Percentiles rank a stretch among this genome's conserved stretches.
phyloP scores from a whole-genome alignment of 495 filamentous ascomycete genomes.

The Neurospora terricola region DNA sequence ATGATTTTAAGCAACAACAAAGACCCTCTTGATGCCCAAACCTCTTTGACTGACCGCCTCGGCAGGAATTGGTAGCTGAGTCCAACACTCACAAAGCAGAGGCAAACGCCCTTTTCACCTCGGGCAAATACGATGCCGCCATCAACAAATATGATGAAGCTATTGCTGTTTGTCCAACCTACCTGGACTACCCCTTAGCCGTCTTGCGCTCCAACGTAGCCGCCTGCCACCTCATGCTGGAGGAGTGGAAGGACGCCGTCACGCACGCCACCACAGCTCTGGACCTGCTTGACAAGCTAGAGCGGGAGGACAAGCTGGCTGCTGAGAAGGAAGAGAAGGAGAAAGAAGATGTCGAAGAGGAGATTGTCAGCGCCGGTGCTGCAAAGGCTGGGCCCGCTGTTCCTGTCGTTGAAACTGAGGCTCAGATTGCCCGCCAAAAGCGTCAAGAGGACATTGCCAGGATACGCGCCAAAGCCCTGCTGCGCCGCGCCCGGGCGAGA shows the following conservation, averaged over 20 bases:
- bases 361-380: conserved; percentile 44
- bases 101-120: conserved; percentile 69
- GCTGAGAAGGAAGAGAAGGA: conserved; percentile 45
- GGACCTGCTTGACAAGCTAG: conserved; percentile 56
- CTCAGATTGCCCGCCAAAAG: conserved; percentile 20
- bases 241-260: conserved; percentile 77
- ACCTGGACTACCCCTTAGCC: conserved; percentile 83
- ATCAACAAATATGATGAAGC: conserved; percentile 84
- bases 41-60: not conserved
- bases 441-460: conserved; percentile 56
- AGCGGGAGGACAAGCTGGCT: conserved; percentile 19
- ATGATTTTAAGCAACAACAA: conserved; percentile 2
- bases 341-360: conserved; percentile 49
- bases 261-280: conserved; percentile 63
- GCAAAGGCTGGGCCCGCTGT: conserved; percentile 33
- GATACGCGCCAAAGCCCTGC: conserved; percentile 73
- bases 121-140: conserved; percentile 68
- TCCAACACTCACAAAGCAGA: conserved; percentile 64
- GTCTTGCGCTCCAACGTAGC: conserved; percentile 81
- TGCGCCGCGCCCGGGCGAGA: conserved; percentile 71
- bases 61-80: conserved; percentile 56
- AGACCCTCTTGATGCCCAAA: not conserved
- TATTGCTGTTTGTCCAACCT: conserved; percentile 69
- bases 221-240: conserved; percentile 80
- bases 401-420: conserved; percentile 27